These are phyloP conservation scores for Gautieria morchelliformis DNA, from an alignment of 768 basidiomycete species.

Conservation along the genomic window DNA sequence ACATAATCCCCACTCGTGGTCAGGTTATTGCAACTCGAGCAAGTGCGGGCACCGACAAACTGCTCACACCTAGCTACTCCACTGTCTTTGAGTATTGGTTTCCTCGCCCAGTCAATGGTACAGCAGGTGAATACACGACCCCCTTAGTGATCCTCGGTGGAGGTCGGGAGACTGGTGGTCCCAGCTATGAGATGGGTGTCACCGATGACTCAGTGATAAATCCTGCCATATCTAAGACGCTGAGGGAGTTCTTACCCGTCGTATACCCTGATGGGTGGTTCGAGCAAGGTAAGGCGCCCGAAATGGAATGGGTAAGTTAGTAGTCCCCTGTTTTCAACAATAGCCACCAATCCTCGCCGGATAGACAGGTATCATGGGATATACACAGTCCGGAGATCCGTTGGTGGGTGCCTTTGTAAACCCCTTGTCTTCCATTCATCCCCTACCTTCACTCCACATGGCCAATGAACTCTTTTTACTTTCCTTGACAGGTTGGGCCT, in stretches of 20 bases:
- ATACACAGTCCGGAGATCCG: constrained; percentile 49
- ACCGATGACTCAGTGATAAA: constrained; percentile 52
- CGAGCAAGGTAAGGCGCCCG: constrained; percentile 38
- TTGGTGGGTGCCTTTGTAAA: constrained; percentile 38
- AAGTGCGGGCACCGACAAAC: constrained; percentile 25
- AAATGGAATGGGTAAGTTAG: constrained; percentile 70
- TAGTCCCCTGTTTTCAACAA: not conserved
- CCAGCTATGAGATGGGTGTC: constrained; percentile 39
- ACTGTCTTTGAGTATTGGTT: constrained; percentile 73
- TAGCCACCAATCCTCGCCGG: not conserved
- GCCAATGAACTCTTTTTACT: not conserved
- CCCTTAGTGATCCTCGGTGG: constrained; percentile 72
- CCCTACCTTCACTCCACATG: not conserved
- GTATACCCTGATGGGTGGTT: constrained; percentile 45
- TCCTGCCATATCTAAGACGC: constrained; percentile 31
- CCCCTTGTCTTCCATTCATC: too few relatives aligned
- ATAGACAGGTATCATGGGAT: constrained; percentile 82
- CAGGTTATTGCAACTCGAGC: constrained; percentile 50
- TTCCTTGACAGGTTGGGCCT: constrained; percentile 47
- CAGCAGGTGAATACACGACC: constrained; percentile 13
- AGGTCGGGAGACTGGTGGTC: constrained; percentile 37
- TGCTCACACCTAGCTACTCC: constrained; percentile 39
- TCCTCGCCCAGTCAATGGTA: constrained; percentile 40
- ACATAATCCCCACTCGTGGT: constrained; percentile 64
- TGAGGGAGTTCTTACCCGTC: constrained; percentile 51